phyloP scores from a whole-genome alignment of 345 rosid genomes.

The Sonneratia caseolaris region DNA sequence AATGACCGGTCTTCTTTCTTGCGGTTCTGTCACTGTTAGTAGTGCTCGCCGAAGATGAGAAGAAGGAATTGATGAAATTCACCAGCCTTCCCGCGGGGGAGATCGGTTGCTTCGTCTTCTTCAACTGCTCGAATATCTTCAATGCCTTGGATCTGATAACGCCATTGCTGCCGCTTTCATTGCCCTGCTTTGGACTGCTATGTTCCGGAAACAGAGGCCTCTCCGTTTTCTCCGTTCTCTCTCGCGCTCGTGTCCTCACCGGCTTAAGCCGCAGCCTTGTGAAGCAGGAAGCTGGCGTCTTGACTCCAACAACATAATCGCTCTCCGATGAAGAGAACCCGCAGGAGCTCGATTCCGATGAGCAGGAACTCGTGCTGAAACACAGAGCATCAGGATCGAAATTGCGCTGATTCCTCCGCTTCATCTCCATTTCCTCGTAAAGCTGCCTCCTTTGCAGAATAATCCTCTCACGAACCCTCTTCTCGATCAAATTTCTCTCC shows the following conservation, averaged over 20 bases:
- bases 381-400: constrained; percentile 37
- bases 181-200: constrained; percentile 14
- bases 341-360: constrained; percentile 70
- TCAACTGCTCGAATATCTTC: constrained; percentile 41
- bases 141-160: constrained; percentile 34
- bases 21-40: constrained; percentile 5
- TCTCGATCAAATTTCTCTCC: not conserved
- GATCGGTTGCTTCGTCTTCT: constrained; percentile 66
- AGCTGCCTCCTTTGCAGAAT: constrained; percentile 12
- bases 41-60: constrained; percentile 16
- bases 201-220: not conserved
- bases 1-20: constrained; percentile 16
- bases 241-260: constrained; percentile 30
- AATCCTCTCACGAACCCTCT: constrained; percentile 17
- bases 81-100: constrained; percentile 68
- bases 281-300: constrained; percentile 31
- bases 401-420: constrained; percentile 20
- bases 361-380: constrained; percentile 57
- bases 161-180: constrained; percentile 28
- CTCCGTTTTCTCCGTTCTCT: constrained; percentile 13
- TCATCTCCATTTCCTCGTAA: constrained; percentile 4
- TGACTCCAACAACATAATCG: constrained; percentile 38
- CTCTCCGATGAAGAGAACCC: constrained; percentile 81
- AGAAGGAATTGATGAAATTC: constrained; percentile 59
- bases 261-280: constrained; percentile 33